Base-by-base conservation (phyloP, 1,139 yeast species). In the Suhomyces taliae region DNA sequence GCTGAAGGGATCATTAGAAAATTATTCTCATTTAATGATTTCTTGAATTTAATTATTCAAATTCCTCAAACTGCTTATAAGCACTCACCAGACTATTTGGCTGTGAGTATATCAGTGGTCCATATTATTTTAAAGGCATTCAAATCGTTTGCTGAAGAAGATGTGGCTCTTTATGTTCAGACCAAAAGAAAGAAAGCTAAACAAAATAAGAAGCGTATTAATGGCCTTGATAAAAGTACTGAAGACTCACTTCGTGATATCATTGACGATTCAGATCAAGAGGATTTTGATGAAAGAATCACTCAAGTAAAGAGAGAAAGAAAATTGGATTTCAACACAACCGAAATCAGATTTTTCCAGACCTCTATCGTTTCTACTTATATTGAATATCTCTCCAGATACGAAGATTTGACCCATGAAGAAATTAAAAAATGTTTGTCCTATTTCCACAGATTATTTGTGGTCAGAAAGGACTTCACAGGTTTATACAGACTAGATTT, bases 401-500 rank as follows among this genome's bases (percentile, higher is more conserved):
- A 74, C 59, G 74, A 72, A 44, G 96, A 90, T 50, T 67, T 91
- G 41, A 67, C 77, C 1, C 81, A 79, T 44, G 75, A 70, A 10
- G 85, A 85, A 47, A 70, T 93, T 41, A 84, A 83, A 56, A 75
- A 78, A 48, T 83, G 87, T 19, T 61, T 93, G 29, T 73, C 85
- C 1, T 91, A 82, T 60, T 83, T 90, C 58, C 90, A 89, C 60
- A 72, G 89, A 35, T 66, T 90, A 0, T 83, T 90, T 56, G 84
- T 85, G 44, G 61, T 70, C 0, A 75, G 82, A 49, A 78, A 82
- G 34, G 86, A 84, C 50, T 79, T 78, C 49, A 82, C 82, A 34
- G 77, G 83, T 10, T 70, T 91, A 36, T 86, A 76, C 59, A 74
- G 97, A 40, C 65, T 93, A 35, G 97, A 93, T 61, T 82, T 93